Evolutionary conservation across 345 rosid species (phyloP).

Genomic region (Melaleuca quinquenervia): DNA sequence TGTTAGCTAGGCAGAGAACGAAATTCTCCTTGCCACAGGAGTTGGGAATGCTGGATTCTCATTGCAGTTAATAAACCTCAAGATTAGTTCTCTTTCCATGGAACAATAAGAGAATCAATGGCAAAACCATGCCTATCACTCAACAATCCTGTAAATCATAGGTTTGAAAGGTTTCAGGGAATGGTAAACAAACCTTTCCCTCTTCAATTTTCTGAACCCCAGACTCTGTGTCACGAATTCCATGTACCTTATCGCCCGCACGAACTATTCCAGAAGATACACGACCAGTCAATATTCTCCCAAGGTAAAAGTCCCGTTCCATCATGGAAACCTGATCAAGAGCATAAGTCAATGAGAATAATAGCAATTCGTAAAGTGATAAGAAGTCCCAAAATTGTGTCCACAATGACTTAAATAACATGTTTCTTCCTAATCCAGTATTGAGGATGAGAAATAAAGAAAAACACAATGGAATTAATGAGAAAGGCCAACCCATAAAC

Average conservation of each 20-base stretch:
- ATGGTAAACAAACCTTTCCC: slow-evolving; percentile 58
- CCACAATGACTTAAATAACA: not conserved
- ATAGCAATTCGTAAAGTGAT: not conserved
- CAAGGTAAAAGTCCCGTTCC: slow-evolving; percentile 88
- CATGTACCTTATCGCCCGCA: slow-evolving; percentile 79
- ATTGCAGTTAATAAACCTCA: not conserved
- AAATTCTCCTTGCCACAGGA: not conserved
- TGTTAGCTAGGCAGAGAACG: not conserved
- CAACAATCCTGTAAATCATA: not conserved
- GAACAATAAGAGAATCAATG: not conserved
- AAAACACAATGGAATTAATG: not conserved
- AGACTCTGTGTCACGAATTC: slow-evolving; percentile 52
- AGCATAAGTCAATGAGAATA: not conserved
- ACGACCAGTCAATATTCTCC: slow-evolving; percentile 91
- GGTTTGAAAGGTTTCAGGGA: not conserved
- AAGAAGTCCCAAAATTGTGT: not conserved
- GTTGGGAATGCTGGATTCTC: not conserved
- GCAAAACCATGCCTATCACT: not conserved
- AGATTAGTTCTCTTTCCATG: not conserved
- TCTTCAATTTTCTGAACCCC: slow-evolving; percentile 83
- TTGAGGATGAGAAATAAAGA: not conserved
- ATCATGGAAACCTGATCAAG: slow-evolving; percentile 86
- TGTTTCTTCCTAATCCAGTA: not conserved
- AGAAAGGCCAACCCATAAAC: not conserved
- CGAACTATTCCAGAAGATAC: slow-evolving; percentile 61